phyloP scores from a whole-genome alignment of 108 stramenopile species.

The Nitzschia sp. region DNA sequence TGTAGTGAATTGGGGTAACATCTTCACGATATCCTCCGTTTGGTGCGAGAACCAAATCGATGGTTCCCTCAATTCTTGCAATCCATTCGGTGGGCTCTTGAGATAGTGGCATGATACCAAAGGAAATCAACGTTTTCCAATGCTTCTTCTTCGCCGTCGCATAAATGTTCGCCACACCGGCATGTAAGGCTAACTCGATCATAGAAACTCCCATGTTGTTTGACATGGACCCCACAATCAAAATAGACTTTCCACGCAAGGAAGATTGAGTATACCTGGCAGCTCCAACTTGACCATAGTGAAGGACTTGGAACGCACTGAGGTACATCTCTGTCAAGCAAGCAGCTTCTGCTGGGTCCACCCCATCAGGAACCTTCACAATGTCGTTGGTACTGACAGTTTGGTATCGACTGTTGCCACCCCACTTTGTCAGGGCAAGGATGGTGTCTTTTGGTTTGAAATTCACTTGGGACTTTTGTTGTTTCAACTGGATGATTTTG shows the following conservation, averaged over 20 bases:
- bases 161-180: conserved; percentile 39
- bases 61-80: conserved; percentile 28
- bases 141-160: conserved; percentile 46
- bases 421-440: conserved; percentile 48
- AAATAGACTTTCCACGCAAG: conserved; percentile 34
- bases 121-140: conserved; percentile 25
- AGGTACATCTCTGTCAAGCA: conserved; percentile 47
- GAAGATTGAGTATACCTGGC: conserved; percentile 33
- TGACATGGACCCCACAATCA: conserved; percentile 45
- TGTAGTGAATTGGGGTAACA: conserved; percentile 22
- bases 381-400: conserved; percentile 48
- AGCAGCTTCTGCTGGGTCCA: conserved; percentile 47
- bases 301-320: conserved; percentile 49
- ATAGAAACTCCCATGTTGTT: conserved; percentile 44
- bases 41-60: conserved; percentile 39
- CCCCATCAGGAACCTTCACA: conserved; percentile 53
- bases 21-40: conserved; percentile 33
- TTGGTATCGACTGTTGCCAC: conserved; percentile 71
- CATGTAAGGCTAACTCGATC: conserved; percentile 42
- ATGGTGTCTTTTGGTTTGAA: conserved; percentile 55
- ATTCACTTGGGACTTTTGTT: conserved; percentile 4
- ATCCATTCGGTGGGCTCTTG: conserved; percentile 34
- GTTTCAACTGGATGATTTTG: conserved; percentile 36
- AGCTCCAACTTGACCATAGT: conserved; percentile 26
- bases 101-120: conserved; percentile 46